Base-by-base conservation (phyloP, 192 early-diverging fungal species). In the Entomortierella lignicola region DNA sequence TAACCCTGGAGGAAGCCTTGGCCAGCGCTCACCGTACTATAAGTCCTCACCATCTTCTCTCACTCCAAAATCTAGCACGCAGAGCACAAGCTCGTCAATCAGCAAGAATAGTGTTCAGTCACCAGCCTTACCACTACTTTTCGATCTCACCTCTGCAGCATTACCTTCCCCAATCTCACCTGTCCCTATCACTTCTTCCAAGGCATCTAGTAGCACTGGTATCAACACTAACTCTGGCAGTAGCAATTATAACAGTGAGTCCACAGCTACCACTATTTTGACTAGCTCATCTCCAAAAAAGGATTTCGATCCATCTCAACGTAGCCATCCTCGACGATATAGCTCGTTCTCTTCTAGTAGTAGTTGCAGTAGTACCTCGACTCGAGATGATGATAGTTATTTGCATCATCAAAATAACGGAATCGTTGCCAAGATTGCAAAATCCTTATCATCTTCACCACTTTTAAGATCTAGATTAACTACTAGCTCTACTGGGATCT, bases 61-160 rank as follows among this genome's bases (percentile, higher is more conserved):
- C 6, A 42, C 39, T 6, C 39, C 39, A 10, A 42, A 6, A 42
- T 42, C 39, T 10, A 13, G 8, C 13, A 42, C 39, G 6, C 39
- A 13, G 39, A 42, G 6, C 13, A 13, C 13, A 42, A 10, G 8
- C 6, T 42, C 39, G 39, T 6, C 39, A 42, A 42, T 6, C 26
- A 18, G 21, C 0, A 52, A 7, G 17, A 42, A 42, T 39, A 30
- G 21, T 8, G 26, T 20, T 8, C 23, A 26, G 1, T 63, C 66
- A 4, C 73, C 73, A n/a, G 42, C 73, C 27, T 39, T 77, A n/a
- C 66, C 73, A 20, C 47, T 68, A 7, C 48, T 77, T 2, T 63
- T 69, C 43, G 73, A 69, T 32, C 66, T 77, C 43, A 77, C 73
- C 4, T 77, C 73, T 5, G 65, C 73, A 25, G 73, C 62, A 15